Percentiles rank a stretch among this genome's conserved stretches.
These are phyloP conservation scores for Sporothrix pallida DNA, from an alignment of 2,329 filamentous ascomycete species.

Conservation along the genomic window DNA sequence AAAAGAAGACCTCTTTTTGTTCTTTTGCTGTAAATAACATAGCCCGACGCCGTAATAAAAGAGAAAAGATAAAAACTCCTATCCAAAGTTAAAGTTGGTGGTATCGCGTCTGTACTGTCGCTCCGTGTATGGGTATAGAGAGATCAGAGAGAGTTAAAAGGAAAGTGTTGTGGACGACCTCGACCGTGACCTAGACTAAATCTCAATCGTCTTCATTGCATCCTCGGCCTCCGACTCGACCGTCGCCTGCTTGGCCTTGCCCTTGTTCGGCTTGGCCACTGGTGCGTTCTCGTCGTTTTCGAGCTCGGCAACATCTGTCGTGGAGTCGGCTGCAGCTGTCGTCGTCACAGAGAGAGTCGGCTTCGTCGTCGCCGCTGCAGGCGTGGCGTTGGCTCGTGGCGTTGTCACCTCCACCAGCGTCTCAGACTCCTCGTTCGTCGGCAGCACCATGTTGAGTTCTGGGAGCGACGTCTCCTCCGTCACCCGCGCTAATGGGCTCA, in stretches of 20 bases:
- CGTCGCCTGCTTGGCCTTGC: constrained; percentile 19
- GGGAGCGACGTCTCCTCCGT: constrained; percentile 66
- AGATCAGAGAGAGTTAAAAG: constrained; percentile 20
- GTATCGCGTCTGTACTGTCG: constrained; percentile 25
- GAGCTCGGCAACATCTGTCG: background rate
- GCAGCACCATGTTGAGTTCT: constrained; percentile 42
- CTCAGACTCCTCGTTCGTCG: constrained; percentile 51
- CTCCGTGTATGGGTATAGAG: constrained; percentile 25
- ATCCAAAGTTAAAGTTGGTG: constrained; percentile 36
- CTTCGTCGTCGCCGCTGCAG: background rate
- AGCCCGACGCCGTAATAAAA: constrained; percentile 33
- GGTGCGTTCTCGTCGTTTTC: constrained; percentile 30
- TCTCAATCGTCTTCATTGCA: constrained; percentile 67
- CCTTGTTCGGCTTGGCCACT: constrained; percentile 10
- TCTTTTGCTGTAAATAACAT: constrained; percentile 31
- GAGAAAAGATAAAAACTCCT: constrained; percentile 28
- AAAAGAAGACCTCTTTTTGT: constrained; percentile 2
- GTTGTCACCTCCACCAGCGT: constrained; percentile 64
- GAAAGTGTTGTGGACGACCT: background rate
- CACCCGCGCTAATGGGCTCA: constrained; percentile 75
- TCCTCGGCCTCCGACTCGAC: constrained; percentile 48
- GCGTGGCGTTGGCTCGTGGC: constrained; percentile 44
- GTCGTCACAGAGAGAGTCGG: background rate
- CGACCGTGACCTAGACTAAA: constrained; percentile 46
- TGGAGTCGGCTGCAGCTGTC: constrained; percentile 31